Evolutionary conservation across 345 rosid genomes (phyloP).

Genomic region (Brassica cretica): DNA sequence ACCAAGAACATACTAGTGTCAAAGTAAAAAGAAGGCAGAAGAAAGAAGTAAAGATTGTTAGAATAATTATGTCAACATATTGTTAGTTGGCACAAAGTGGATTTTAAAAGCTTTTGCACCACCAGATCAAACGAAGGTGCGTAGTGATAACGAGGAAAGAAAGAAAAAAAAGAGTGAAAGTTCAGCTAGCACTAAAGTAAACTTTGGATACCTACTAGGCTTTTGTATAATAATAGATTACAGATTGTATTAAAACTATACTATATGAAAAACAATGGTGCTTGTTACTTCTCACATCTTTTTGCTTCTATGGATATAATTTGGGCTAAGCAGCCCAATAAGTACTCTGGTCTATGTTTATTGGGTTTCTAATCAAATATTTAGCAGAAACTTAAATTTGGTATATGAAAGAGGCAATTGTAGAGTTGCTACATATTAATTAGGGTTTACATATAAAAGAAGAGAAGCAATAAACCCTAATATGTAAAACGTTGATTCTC

Average conservation of each 20-base stretch:
- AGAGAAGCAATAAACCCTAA: background rate
- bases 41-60: conserved; percentile 20
- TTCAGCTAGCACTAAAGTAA: background rate
- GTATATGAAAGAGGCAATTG: background rate
- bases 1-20: background rate
- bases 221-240: background rate
- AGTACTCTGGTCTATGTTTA: background rate
- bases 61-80: conserved; percentile 30
- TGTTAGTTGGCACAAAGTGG: conserved; percentile 21
- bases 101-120: conserved; percentile 32
- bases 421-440: background rate
- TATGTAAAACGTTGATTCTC: background rate
- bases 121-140: conserved; percentile 22
- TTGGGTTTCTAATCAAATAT: too few relatives aligned
- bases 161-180: background rate
- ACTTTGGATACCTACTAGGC: background rate
- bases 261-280: background rate
- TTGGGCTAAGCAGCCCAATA: background rate
- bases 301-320: background rate
- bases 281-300: background rate
- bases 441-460: too few relatives aligned
- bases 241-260: background rate
- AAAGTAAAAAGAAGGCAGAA: conserved; percentile 9
- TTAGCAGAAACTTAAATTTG: background rate
- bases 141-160: background rate